Conservation (phyloP, 257 asterid species). For the Scutellaria baicalensis region DNA sequence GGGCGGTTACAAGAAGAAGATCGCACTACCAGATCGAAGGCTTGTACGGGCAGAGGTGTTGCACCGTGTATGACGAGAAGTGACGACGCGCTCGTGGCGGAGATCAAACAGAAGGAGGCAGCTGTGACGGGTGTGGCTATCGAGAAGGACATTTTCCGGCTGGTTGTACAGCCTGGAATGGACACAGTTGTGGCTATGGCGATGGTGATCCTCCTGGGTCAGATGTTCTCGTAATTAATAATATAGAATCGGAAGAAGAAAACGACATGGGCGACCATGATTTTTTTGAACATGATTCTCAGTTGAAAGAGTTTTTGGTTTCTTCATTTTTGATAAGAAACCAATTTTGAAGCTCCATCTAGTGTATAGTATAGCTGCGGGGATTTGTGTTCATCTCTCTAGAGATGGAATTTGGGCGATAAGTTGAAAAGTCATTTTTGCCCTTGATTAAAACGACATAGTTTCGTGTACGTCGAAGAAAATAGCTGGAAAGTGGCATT, state of each 20-base stretch:
- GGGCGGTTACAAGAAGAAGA: not conserved
- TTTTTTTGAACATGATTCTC: not conserved
- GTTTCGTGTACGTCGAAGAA: too few relatives aligned
- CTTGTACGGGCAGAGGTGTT: conserved; percentile 40
- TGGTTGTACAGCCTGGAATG: too few relatives aligned
- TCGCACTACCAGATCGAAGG: conserved; percentile 44
- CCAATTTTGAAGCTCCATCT: too few relatives aligned
- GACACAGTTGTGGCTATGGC: too few relatives aligned
- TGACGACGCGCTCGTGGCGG: conserved; percentile 50
- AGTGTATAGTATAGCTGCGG: not conserved
- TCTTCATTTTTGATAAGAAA: too few relatives aligned
- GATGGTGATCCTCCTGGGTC: conserved; percentile 60
- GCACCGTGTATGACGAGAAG: conserved; percentile 43
- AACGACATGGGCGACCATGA: too few relatives aligned
- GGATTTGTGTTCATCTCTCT: not conserved
- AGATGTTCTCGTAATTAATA: conserved; percentile 51
- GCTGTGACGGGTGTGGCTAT: conserved; percentile 38
- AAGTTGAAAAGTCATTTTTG: too few relatives aligned
- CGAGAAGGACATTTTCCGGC: conserved; percentile 57
- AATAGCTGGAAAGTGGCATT: too few relatives aligned
- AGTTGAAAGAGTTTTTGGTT: not conserved
- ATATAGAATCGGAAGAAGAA: too few relatives aligned
- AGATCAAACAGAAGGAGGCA: conserved; percentile 63
- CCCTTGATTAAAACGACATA: too few relatives aligned
- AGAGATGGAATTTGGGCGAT: too few relatives aligned